Conservation (phyloP, 1,284 basidiomycete species). For the Sporisorium sorghi region DNA sequence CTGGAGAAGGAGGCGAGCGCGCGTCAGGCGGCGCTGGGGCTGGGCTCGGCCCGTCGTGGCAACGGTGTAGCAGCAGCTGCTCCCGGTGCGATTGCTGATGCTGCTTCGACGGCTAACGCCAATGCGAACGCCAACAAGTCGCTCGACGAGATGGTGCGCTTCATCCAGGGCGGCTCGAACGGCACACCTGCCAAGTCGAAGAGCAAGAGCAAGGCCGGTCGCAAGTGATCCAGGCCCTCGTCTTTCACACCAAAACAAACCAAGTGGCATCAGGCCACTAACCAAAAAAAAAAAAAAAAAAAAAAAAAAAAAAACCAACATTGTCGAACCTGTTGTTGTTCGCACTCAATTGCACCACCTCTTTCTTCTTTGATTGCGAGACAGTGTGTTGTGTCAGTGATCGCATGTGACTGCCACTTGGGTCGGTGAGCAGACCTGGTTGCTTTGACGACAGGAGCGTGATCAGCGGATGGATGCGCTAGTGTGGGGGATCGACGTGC, state of each 20-base stretch:
- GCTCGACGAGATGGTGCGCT: slow-evolving; percentile 63
- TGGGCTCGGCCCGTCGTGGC: slow-evolving; percentile 13
- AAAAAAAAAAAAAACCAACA: not conserved
- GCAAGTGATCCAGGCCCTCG: slow-evolving; percentile 22
- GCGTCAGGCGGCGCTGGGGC: slow-evolving; percentile 31
- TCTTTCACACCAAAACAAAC: not conserved
- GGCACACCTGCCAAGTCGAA: slow-evolving; percentile 40
- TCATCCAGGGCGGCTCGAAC: slow-evolving; percentile 59
- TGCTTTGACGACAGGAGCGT: not conserved
- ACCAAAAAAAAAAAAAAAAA: not conserved
- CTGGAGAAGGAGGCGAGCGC: slow-evolving; percentile 57
- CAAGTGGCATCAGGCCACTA: slow-evolving; percentile 2
- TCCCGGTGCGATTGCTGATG: slow-evolving; percentile 10
- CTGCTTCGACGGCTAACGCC: slow-evolving; percentile 1
- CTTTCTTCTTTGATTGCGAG: slow-evolving; percentile 11
- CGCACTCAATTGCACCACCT: slow-evolving; percentile 25
- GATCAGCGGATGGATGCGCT: not conserved
- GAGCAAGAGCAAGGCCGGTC: slow-evolving; percentile 35
- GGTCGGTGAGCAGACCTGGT: too few species aligned
- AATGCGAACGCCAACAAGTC: slow-evolving; percentile 37
- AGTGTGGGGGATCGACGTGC: slow-evolving; percentile 1
- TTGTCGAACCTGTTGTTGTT: not conserved
- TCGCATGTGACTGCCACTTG: not conserved
- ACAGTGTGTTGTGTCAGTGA: not conserved
- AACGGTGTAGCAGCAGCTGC: slow-evolving; percentile 19